Base-by-base conservation (phyloP, 345 rosid species). In the Linum tenue region DNA sequence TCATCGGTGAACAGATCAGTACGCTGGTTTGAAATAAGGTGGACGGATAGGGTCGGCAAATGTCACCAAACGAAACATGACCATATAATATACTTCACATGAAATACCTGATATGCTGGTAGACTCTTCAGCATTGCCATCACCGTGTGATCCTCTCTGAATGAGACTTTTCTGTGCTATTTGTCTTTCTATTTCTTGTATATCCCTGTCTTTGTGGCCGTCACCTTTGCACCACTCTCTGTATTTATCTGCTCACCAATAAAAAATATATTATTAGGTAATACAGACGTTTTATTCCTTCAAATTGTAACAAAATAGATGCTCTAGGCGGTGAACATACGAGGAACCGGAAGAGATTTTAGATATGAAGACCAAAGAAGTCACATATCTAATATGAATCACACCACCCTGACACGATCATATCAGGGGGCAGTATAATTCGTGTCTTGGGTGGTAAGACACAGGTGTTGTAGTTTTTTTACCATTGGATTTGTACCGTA, bases 161-260 rank as follows among this genome's bases (percentile, higher is more conserved):
- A 68, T 69, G 77, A 86, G 17, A 79, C 86, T 63, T 73, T 79
- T 73, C 66, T 80, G 74, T 94, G 99, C 22, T 91, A 77, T 59
- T 55, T 76, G 37, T 85, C 89, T 74, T 88, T 82, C 97, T 97
- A 94, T 76, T 74, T 94, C 81, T 94, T 85, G 86, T 94, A 94
- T 71, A 90, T 84, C 59, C 96, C 99, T 39, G 89, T 84, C 71
- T 80, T 90, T 50, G 56, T 75, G 67, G 88, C 78, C 62, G 72
- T 90, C 50, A 85, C 86, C 74, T 84, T 88, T 7, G 89, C 88
- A 57, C 99, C 99, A 81, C 95, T 75, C 84, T 94, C 95, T 40
- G 96, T 90, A 76, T 84, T 94, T 63, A 94, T 72, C 99, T 94
- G 62, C 44, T 66, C 38, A 65, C 68, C 62, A 39, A 31, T 57